Conservation (phyloP, 164 flowering plant genomes). For the Litsea cubeba region DNA sequence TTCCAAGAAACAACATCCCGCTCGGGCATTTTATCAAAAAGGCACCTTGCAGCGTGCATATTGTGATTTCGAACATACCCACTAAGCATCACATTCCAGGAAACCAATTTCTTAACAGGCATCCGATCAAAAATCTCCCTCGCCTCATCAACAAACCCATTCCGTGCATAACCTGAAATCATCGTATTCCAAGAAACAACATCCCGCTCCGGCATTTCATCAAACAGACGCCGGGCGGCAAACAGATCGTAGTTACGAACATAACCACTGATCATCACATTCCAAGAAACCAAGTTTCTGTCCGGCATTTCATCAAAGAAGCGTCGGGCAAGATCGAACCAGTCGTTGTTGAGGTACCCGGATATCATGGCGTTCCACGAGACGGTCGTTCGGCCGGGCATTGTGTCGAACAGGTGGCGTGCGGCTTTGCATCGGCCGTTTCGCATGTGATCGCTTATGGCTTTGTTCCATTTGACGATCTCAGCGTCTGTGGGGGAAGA, state of each 20-base stretch:
- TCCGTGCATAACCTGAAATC: conserved; percentile 64
- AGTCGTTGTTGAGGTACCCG: conserved; percentile 35
- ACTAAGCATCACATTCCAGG: conserved; percentile 79
- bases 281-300: conserved; percentile 73
- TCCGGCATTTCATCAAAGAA: conserved; percentile 42
- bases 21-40: conserved; percentile 71
- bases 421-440: conserved; percentile 19
- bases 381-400: conserved; percentile 38
- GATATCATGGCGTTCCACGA: conserved; percentile 56
- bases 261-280: conserved; percentile 66
- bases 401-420: conserved; percentile 31
- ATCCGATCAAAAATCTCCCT: conserved; percentile 51
- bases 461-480: conserved; percentile 50
- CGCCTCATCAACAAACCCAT: conserved; percentile 44
- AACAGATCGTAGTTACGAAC: conserved; percentile 58
- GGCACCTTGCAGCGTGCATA: conserved; percentile 46
- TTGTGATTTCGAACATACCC: conserved; percentile 46
- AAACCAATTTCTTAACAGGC: conserved; percentile 61
- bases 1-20: conserved; percentile 88
- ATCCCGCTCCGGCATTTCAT: conserved; percentile 54
- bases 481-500: conserved; percentile 27
- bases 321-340: conserved; percentile 27
- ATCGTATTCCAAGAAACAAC: conserved; percentile 69
- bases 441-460: conserved; percentile 5
- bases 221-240: conserved; percentile 47